These are phyloP conservation scores for Aspergillus awamori DNA, from an alignment of 2,329 filamentous ascomycete genomes.

Conservation along the genomic window DNA sequence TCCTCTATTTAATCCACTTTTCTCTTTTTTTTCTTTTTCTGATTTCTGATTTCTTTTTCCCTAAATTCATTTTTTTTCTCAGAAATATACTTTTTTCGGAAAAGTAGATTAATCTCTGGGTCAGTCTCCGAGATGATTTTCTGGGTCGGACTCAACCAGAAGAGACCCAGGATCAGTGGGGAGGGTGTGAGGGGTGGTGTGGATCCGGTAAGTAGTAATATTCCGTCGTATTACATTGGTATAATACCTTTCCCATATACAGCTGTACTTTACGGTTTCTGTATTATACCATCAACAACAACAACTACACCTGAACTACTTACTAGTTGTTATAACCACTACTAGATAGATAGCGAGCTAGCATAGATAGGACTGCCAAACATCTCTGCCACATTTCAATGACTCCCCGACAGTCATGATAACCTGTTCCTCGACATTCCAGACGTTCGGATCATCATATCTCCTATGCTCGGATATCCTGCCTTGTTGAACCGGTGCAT, in stretches of 20 bases:
- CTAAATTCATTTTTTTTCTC: slow-evolving; percentile 3
- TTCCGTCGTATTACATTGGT: slow-evolving; percentile 1
- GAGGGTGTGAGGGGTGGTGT: slow-evolving; percentile 18
- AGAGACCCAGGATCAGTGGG: slow-evolving; percentile 23
- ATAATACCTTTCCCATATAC: background rate
- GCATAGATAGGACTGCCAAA: background rate
- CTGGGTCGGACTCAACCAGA: slow-evolving; percentile 22
- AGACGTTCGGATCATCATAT: background rate
- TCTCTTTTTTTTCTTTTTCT: slow-evolving; percentile 7
- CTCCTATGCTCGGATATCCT: background rate
- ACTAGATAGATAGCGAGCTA: background rate
- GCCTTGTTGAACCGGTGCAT: background rate
- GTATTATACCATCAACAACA: slow-evolving; percentile 5
- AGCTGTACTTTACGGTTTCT: slow-evolving; percentile 2
- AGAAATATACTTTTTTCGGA: slow-evolving; percentile 2
- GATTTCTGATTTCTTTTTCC: slow-evolving; percentile 5
- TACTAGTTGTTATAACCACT: background rate
- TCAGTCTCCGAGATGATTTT: slow-evolving; percentile 23
- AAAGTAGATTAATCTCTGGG: slow-evolving; percentile 3
- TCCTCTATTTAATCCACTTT: background rate
- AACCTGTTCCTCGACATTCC: background rate
- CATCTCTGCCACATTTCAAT: background rate
- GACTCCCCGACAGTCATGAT: background rate
- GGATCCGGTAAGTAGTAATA: slow-evolving; percentile 13
- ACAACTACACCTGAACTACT: background rate